Evolutionary conservation across 345 rosid species (phyloP), one percentile per base, ranked within the genome.

Genomic region (Melaleuca alternifolia): DNA sequence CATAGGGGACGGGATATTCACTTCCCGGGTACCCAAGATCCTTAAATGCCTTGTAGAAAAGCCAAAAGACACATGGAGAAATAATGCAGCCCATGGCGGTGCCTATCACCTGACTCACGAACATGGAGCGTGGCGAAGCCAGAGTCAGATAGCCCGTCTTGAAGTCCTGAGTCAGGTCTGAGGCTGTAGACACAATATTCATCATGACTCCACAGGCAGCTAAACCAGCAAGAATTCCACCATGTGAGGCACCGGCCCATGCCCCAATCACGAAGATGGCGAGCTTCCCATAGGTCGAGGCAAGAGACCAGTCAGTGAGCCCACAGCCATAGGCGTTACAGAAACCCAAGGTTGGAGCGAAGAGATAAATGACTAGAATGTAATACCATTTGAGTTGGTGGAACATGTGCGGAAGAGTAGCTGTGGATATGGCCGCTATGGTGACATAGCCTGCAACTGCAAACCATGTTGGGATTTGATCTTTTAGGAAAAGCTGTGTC

Each of bases 291-390:
- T 88, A 88, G 16, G 71, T 85, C 23, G 84, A 86, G 1, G 86
- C 57, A 15, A 90, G 86, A 21, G 88, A 86, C 84, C 87, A 87
- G 54, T 90, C 88, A 4, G 90, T 88, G 75, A 90, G 90, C 44
- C 91, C 90, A n/a, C 87, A 85, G 5, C 91, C 89, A 16, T 90
- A 90, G 16, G 90, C 91, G n/a, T 90, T 88, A 28, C 90, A 86
- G 82, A 89, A 89, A 21, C 84, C 90, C 4, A 88, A 79, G 71
- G 57, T 37, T 5, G 88, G 90, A 33, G 90, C 84, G 4, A 83
- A 41, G 54, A 88, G 24, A 87, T 88, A 88, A 15, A 84, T 86
- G 77, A 59, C 90, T 86, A 90, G 11, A 8, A 90, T 87, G 84
- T 86, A 83, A 65, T 90, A 90, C 91, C 90, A 90, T 81, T 90